Conservation (phyloP, 2,329 filamentous ascomycete species). For the Cercospora sp. region DNA sequence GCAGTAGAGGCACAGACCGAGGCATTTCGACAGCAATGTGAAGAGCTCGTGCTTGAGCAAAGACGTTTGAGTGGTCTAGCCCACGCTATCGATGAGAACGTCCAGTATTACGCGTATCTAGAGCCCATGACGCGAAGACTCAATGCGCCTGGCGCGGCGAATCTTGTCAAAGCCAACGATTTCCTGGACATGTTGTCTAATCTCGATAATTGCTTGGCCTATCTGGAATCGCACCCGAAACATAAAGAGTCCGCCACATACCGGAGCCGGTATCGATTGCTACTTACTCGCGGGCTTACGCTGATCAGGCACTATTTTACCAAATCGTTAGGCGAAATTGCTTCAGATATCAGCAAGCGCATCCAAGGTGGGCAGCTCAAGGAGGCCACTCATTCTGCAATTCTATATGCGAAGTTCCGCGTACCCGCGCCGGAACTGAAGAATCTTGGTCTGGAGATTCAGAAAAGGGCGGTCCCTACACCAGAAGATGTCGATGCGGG, state of each 20-base stretch:
- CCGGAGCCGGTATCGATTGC: slow-evolving; percentile 78
- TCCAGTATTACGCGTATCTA: slow-evolving; percentile 93
- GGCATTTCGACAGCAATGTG: slow-evolving; percentile 90
- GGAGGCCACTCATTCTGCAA: slow-evolving; percentile 69
- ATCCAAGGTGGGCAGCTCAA: slow-evolving; percentile 68
- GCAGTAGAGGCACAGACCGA: slow-evolving; percentile 86
- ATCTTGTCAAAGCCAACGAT: slow-evolving; percentile 76
- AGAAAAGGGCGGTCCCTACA: slow-evolving; percentile 62
- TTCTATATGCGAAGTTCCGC: slow-evolving; percentile 70
- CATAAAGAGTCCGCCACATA: slow-evolving; percentile 89
- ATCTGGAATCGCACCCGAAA: slow-evolving; percentile 81
- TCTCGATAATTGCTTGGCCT: slow-evolving; percentile 85
- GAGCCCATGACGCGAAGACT: slow-evolving; percentile 86
- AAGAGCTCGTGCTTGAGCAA: slow-evolving; percentile 81
- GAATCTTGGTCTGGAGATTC: slow-evolving; percentile 65
- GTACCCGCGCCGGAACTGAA: slow-evolving; percentile 67
- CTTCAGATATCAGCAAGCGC: slow-evolving; percentile 61
- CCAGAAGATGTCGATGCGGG: slow-evolving; percentile 49
- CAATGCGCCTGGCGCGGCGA: slow-evolving; percentile 87
- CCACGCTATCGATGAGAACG: slow-evolving; percentile 79
- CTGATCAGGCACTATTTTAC: slow-evolving; percentile 68
- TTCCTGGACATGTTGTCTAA: slow-evolving; percentile 87
- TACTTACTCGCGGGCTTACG: slow-evolving; percentile 69
- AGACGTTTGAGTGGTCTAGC: slow-evolving; percentile 74
- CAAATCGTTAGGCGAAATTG: slow-evolving; percentile 61